phyloP scores from a whole-genome alignment of 2,329 filamentous ascomycete species.

The Colletotrichum sp. region DNA sequence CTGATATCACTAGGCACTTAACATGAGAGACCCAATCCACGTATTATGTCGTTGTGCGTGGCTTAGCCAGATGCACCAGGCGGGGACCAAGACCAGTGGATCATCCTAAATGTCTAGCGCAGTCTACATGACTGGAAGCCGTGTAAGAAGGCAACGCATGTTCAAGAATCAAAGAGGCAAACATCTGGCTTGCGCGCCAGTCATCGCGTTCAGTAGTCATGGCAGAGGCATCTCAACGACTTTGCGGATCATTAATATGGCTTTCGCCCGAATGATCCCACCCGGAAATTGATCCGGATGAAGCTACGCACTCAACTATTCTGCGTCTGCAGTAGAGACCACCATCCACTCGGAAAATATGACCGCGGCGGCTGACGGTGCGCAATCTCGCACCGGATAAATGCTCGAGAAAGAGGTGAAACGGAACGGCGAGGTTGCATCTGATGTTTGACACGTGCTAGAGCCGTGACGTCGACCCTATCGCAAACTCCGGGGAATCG shows the following conservation, averaged over 20 bases:
- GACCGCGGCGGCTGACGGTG: neutral
- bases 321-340: neutral
- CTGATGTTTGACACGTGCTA: slow-evolving; percentile 15
- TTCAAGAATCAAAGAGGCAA: neutral
- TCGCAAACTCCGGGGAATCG: neutral
- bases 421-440: neutral
- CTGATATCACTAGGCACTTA: too few relatives aligned
- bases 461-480: neutral
- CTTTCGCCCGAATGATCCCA: neutral
- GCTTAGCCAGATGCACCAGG: neutral
- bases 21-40: neutral
- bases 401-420: neutral
- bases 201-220: neutral
- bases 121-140: neutral
- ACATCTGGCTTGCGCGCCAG: neutral
- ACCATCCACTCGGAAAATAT: neutral
- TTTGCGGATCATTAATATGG: neutral
- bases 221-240: neutral
- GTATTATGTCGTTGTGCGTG: neutral
- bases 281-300: neutral
- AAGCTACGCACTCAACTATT: neutral
- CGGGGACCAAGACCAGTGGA: neutral
- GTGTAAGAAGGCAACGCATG: neutral
- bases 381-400: neutral
- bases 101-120: neutral